These are phyloP conservation scores for Aspergillus oerlinghausenensis DNA, from an alignment of 2,329 filamentous ascomycete genomes.

Conservation along the genomic window DNA sequence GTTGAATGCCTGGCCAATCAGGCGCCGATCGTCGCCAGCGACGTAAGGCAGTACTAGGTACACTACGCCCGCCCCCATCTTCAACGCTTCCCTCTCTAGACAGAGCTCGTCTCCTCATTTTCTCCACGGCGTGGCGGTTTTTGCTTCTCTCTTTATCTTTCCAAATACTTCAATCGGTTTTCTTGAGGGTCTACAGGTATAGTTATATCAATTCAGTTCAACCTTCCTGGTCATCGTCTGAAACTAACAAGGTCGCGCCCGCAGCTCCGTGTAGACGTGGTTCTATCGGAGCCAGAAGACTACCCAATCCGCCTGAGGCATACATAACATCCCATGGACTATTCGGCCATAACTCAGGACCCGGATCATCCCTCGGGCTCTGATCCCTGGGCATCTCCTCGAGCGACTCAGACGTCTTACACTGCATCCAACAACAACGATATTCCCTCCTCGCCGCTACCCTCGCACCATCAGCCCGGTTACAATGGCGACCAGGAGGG, in stretches of 20 bases:
- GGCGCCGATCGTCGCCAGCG: conserved; percentile 13
- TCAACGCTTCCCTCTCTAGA: background rate
- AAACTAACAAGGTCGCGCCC: conserved; percentile 10
- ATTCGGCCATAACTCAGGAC: conserved; percentile 55
- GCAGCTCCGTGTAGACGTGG: conserved; percentile 17
- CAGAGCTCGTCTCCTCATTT: conserved; percentile 2
- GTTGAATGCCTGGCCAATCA: conserved; percentile 17
- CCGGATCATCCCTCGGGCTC: conserved; percentile 54
- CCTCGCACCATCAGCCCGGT: conserved; percentile 33
- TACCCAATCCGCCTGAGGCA: conserved; percentile 4
- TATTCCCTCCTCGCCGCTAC: conserved; percentile 39
- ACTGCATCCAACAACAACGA: conserved; percentile 31
- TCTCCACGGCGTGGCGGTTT: background rate
- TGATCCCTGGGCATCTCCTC: conserved; percentile 62
- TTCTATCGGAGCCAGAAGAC: conserved; percentile 12
- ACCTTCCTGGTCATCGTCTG: background rate
- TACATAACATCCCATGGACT: conserved; percentile 54
- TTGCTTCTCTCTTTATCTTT: background rate
- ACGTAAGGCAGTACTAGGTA: conserved; percentile 6
- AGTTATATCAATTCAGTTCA: background rate
- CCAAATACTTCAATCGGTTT: conserved; percentile 2
- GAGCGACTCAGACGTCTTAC: conserved; percentile 43
- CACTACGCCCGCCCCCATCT: conserved; percentile 7
- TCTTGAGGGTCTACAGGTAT: conserved; percentile 14
- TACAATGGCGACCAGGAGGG: conserved; percentile 23